A percentile compares a stretch with the other conserved stretches of the same genome.
Conservation (phyloP, 768 basidiomycete species). For the Hebeloma cylindrosporum region DNA sequence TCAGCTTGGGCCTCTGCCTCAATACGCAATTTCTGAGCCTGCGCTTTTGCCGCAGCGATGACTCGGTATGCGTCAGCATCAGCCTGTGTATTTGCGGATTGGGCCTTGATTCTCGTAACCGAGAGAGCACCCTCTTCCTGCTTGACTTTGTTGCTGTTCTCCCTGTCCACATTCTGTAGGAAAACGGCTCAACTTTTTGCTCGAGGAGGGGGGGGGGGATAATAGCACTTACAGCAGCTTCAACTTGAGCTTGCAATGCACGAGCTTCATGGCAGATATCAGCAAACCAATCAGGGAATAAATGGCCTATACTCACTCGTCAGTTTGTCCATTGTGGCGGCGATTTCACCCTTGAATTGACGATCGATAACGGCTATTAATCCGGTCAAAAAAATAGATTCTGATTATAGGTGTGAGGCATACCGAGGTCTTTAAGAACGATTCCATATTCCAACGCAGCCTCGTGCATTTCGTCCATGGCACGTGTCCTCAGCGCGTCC, state of each 20-base stretch:
- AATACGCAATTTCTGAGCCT: conserved; percentile 68
- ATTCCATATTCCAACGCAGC: conserved; percentile 86
- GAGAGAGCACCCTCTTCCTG: conserved; percentile 78
- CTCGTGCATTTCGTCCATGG: conserved; percentile 84
- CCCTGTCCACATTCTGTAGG: conserved; percentile 74
- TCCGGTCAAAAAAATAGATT: not conserved
- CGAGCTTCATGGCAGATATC: conserved; percentile 44
- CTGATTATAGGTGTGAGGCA: conserved; percentile 12
- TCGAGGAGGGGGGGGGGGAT: not conserved
- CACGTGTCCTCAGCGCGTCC: conserved; percentile 77
- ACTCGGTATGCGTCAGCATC: conserved; percentile 76
- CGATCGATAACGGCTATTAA: conserved; percentile 75
- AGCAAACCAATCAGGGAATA: not conserved
- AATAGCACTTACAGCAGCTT: conserved; percentile 64
- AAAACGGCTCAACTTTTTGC: not conserved
- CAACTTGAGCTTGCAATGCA: conserved; percentile 84
- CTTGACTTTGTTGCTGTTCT: conserved; percentile 87
- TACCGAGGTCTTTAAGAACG: conserved; percentile 75
- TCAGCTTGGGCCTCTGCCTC: conserved; percentile 78
- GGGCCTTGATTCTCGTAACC: conserved; percentile 76
- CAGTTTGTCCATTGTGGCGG: conserved; percentile 80
- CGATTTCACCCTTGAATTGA: conserved; percentile 89
- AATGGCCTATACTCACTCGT: conserved; percentile 42
- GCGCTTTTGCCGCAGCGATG: conserved; percentile 72
- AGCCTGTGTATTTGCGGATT: conserved; percentile 61